Percentiles rank a stretch among this genome's conserved stretches.
Conservation (phyloP, 2,329 filamentous ascomycete genomes). For the Achaetomium macrosporum region DNA sequence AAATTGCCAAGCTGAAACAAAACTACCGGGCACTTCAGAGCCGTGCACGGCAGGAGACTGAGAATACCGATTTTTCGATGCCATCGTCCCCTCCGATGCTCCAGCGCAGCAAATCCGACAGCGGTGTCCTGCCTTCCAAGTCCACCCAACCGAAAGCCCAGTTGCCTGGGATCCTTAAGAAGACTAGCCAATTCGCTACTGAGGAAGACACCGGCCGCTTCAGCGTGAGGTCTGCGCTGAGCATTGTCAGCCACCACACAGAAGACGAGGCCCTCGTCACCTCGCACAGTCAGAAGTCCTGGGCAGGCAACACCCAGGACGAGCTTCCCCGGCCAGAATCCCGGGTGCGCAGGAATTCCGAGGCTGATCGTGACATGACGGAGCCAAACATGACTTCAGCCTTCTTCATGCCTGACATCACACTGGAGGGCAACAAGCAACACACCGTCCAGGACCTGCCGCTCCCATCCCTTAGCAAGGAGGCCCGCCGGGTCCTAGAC, state of each 20-base stretch:
- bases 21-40: slow-evolving; percentile 23
- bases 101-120: slow-evolving; percentile 20
- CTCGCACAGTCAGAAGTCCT: slow-evolving; percentile 13
- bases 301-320: slow-evolving; percentile 19
- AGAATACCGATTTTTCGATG: slow-evolving; percentile 27
- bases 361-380: slow-evolving; percentile 22
- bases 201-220: slow-evolving; percentile 32
- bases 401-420: slow-evolving; percentile 54
- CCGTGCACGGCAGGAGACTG: slow-evolving; percentile 21
- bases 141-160: slow-evolving; percentile 18
- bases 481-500: slow-evolving; percentile 49
- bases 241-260: slow-evolving; percentile 28
- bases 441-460: slow-evolving; percentile 25
- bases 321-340: slow-evolving; percentile 19
- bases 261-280: slow-evolving; percentile 16
- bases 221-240: slow-evolving; percentile 32
- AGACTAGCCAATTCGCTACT: slow-evolving; percentile 27
- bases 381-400: slow-evolving; percentile 55
- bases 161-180: slow-evolving; percentile 33
- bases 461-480: slow-evolving; percentile 44
- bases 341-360: slow-evolving; percentile 27
- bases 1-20: slow-evolving; percentile 26
- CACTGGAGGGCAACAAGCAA: slow-evolving; percentile 40
- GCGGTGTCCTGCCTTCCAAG: slow-evolving; percentile 13
- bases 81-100: slow-evolving; percentile 23